Percentiles rank a stretch among this genome's conserved stretches.
Evolutionary conservation across 306 rosid genomes (phyloP).

Genomic region (Rosa chinensis): DNA sequence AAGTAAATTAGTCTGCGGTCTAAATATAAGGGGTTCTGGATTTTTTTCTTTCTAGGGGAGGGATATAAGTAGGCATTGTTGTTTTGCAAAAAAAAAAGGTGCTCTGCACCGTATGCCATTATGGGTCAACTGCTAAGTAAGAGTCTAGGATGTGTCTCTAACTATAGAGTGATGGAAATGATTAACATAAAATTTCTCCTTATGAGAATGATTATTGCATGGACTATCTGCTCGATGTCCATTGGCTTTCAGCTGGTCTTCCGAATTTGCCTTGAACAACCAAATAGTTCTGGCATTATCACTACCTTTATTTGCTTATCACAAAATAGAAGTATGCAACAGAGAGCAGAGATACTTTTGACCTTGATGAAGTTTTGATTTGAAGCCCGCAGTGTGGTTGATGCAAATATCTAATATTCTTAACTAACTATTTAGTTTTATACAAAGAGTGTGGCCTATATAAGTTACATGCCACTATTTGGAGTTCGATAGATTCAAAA

Average conservation of each 20-base stretch:
- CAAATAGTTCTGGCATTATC: conserved; percentile 4
- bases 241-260: not conserved
- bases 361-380: not conserved
- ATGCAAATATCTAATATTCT: not conserved
- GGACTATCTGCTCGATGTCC: not conserved
- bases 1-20: not conserved
- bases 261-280: not conserved
- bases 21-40: not conserved
- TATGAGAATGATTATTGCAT: not conserved
- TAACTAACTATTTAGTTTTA: not conserved
- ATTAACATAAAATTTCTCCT: not conserved
- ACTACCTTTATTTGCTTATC: not conserved
- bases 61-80: not conserved
- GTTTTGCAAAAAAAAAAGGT: not conserved
- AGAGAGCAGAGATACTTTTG: not conserved
- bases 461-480: not conserved
- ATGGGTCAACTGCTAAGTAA: not conserved
- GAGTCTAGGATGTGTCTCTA: not conserved
- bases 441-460: not conserved
- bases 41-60: not conserved
- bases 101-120: not conserved
- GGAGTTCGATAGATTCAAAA: conserved; percentile 3
- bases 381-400: not conserved
- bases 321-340: not conserved
- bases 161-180: not conserved